Base-by-base conservation (phyloP, 345 rosid species). In the Citrus cavaleriei region DNA sequence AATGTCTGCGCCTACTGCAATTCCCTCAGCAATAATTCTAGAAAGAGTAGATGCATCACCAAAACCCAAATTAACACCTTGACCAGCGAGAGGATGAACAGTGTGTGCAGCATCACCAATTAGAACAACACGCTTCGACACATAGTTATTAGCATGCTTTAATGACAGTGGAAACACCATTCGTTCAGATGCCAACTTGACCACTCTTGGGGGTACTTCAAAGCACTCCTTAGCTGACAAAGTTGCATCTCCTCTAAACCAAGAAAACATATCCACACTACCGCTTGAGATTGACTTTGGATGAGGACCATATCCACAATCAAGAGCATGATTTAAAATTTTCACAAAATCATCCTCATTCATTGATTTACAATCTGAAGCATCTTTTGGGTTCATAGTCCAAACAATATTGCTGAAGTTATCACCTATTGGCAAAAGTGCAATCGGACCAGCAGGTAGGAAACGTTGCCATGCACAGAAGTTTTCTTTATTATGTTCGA, bases 91-190 rank as follows among this genome's bases (percentile, higher is more conserved):
- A 9, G 99, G 99, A 83, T 94, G 98, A 75, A 96, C 93, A 18
- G 98, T 90, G 69, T 94, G 99, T 59, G 99, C 98, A 13, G 98
- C 98, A 87, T 93, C 99, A 60, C 98, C 98, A 18, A 93, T 68
- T 24, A 95, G 91, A 79, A 86, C 98, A 66, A 90, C 87, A 46
- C 86, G 95, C 68, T 82, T 91, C 10, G 97, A 82, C 22, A 83
- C 95, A 75, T 96, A 94, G 77, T 86, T 72, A 7, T 86, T 88
- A 19, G 97, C 97, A 63, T 96, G 97, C 89, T 68, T 88, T 69
- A 92, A 85, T 74, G 99, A 96, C 82, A 96, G 79, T 9, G 97
- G 97, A 82, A 95, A 95, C 83, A 88, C 87, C 97, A 94, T 90
- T 78, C 95, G 90, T 68, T 87, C 91, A 61, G 98, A 93, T 58